Evolutionary conservation across 768 basidiomycete species (phyloP).

Genomic region (Lactifluus pinguis): DNA sequence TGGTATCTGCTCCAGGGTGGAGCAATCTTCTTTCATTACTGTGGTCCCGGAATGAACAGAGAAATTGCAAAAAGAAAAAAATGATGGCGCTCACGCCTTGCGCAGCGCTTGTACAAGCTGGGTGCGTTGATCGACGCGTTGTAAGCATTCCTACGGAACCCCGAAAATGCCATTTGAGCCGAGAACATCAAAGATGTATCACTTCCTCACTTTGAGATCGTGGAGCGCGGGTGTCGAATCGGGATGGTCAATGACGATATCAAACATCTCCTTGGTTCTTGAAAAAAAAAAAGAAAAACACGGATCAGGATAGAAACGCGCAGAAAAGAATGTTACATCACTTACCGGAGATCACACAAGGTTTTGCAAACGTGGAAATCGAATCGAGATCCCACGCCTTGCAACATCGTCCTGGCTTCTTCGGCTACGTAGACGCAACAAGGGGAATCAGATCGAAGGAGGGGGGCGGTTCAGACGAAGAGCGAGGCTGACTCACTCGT

Average conservation of each 20-base stretch:
- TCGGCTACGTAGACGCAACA: conserved; percentile 36
- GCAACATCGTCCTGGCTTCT: conserved; percentile 62
- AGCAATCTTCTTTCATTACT: conserved; percentile 84
- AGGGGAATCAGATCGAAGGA: not conserved
- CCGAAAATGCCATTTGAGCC: not conserved
- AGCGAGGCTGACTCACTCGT: conserved; percentile 33
- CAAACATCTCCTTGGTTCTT: conserved; percentile 80
- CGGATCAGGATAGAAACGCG: not conserved
- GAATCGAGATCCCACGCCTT: conserved; percentile 71
- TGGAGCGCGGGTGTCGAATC: conserved; percentile 77
- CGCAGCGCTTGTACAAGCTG: conserved; percentile 70
- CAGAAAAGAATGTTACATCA: not conserved
- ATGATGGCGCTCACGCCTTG: conserved; percentile 49
- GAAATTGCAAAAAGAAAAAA: not conserved
- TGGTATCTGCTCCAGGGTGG: conserved; percentile 94
- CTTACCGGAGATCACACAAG: conserved; percentile 75
- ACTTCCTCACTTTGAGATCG: conserved; percentile 64
- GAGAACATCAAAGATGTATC: not conserved
- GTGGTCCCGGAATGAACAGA: conserved; percentile 5
- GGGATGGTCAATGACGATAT: conserved; percentile 92
- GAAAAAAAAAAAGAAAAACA: not conserved
- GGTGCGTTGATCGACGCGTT: conserved; percentile 70
- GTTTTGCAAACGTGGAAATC: conserved; percentile 93
- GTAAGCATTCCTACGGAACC: conserved; percentile 55
- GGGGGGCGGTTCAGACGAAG: not conserved